Base-by-base conservation (phyloP, 306 rosid species). In the Coriaria nepalensis region DNA sequence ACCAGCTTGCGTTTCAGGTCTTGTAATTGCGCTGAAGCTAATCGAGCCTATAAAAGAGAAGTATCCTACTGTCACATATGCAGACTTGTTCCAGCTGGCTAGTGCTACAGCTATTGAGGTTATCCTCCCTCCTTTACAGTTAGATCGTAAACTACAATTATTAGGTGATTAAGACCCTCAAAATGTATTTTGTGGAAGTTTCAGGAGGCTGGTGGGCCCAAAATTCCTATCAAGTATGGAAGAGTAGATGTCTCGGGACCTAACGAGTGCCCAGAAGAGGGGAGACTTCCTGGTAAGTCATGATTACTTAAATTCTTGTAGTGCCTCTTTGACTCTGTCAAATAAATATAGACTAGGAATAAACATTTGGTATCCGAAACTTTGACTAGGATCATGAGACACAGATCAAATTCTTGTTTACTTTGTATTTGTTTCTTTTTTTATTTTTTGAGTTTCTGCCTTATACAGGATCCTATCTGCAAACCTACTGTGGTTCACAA, bases 191-290 rank as follows among this genome's bases (percentile, higher is more conserved):
- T 35, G 35, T 61, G 15, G 52, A 47, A 52, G 53, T 62, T 65
- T 61, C 68, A 92, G 98, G 98, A 85, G 45, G 93, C 93, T 13
- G 98, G 98, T 55, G 98, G 98, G 49, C 96, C 96, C 13, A 85
- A 85, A 72, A 72, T 85, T 55, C 96, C 98, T 6, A 92, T 92
- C 94, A 92, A 77, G 70, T 92, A 85, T 67, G 98, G 96, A 49
- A 77, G 98, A 68, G 79, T 85, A 43, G 94, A 85, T 55, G 83
- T 62, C 52, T 55, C 84, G 11, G 72, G 42, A 50, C 86, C 98
- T 29, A 79, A 73, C 37, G 78, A 85, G 60, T 85, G 96, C 67
- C 98, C 96, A 37, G 98, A 92, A 63, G 98, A 85, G 78, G 96
- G 96, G 59, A 71, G 98, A 61, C 98, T 92, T 75, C 98, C 98